Percentiles rank a stretch among this genome's conserved stretches.
These are phyloP conservation scores for Coemansia sp. DNA, from an alignment of 192 early-diverging fungal species.

Conservation along the genomic window DNA sequence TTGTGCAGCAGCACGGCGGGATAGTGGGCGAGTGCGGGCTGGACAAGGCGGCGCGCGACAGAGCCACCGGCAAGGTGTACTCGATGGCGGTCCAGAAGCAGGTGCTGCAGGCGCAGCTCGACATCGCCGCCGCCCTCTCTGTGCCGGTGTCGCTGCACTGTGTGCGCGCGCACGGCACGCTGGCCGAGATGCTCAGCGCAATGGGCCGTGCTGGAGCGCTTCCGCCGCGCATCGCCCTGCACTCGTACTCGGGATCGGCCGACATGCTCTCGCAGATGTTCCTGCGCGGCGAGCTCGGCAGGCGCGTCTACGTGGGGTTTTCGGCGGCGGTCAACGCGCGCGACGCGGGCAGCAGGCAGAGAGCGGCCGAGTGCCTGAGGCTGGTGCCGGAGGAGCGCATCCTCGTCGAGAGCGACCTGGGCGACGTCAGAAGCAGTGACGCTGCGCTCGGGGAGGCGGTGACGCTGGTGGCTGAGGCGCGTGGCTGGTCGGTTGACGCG, in stretches of 20 bases:
- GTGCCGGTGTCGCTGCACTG: conserved; percentile 72
- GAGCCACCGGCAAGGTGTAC: conserved; percentile 13
- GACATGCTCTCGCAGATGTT: conserved; percentile 59
- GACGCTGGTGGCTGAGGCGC: conserved; percentile 26
- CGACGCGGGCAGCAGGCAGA: conserved; percentile 23
- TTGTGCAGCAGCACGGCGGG: conserved; percentile 19
- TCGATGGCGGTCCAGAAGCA: conserved; percentile 35
- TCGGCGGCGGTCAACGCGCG: conserved; percentile 73
- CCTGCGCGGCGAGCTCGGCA: conserved; percentile 24
- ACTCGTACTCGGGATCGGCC: conserved; percentile 78
- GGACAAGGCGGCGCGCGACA: conserved; percentile 41
- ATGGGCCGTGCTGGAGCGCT: conserved; percentile 23
- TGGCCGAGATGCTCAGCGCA: conserved; percentile 44
- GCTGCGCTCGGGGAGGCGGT: conserved; percentile 20
- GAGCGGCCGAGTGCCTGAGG: conserved; percentile 56
- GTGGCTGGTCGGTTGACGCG: conserved; percentile 24
- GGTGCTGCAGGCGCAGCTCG: conserved; percentile 64
- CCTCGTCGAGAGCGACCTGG: conserved; percentile 80
- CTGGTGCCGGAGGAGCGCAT: conserved; percentile 72
- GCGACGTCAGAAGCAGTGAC: conserved; percentile 23
- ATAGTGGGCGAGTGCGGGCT: conserved; percentile 50
- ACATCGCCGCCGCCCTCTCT: conserved; percentile 61
- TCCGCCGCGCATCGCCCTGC: conserved; percentile 74
- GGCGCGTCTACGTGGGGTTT: conserved; percentile 73
- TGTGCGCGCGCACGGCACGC: conserved; percentile 69